Evolutionary conservation across 2,329 filamentous ascomycete genomes (phyloP).

Genomic region (Clonostachys rhizophaga): DNA sequence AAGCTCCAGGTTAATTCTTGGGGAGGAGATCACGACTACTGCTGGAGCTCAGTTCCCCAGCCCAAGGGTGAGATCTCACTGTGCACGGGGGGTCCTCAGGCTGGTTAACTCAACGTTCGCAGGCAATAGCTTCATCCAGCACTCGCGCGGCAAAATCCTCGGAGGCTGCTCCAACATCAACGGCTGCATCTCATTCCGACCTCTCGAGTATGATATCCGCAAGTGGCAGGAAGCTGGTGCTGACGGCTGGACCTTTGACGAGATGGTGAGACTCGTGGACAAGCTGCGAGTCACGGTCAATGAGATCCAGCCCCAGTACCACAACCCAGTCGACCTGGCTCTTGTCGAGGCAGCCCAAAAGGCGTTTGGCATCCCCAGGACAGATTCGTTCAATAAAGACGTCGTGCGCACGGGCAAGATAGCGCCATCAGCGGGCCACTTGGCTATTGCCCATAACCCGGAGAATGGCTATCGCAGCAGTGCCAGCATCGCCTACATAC

Average conservation of each 20-base stretch:
- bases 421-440: slow-evolving; percentile 81
- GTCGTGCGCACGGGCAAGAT: slow-evolving; percentile 64
- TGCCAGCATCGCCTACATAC: slow-evolving; percentile 90
- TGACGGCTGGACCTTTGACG: slow-evolving; percentile 82
- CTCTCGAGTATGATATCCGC: slow-evolving; percentile 83
- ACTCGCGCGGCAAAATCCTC: slow-evolving; percentile 87
- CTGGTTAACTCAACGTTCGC: slow-evolving; percentile 6
- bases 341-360: slow-evolving; percentile 79
- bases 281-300: slow-evolving; percentile 84
- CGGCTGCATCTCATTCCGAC: slow-evolving; percentile 87
- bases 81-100: no score
- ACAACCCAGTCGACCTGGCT: slow-evolving; percentile 87
- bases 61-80: slow-evolving; percentile 57
- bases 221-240: slow-evolving; percentile 80
- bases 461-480: slow-evolving; percentile 81
- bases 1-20: slow-evolving; percentile 83
- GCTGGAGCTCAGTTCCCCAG: slow-evolving; percentile 86
- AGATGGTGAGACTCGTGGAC: slow-evolving; percentile 75
- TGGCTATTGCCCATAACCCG: slow-evolving; percentile 87
- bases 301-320: slow-evolving; percentile 77
- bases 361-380: slow-evolving; percentile 71
- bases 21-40: slow-evolving; percentile 85
- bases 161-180: slow-evolving; percentile 94
- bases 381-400: slow-evolving; percentile 85
- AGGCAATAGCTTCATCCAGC: slow-evolving; percentile 87